phyloP scores from a whole-genome alignment of 805 yeast species.

The Candida sithepensis region DNA sequence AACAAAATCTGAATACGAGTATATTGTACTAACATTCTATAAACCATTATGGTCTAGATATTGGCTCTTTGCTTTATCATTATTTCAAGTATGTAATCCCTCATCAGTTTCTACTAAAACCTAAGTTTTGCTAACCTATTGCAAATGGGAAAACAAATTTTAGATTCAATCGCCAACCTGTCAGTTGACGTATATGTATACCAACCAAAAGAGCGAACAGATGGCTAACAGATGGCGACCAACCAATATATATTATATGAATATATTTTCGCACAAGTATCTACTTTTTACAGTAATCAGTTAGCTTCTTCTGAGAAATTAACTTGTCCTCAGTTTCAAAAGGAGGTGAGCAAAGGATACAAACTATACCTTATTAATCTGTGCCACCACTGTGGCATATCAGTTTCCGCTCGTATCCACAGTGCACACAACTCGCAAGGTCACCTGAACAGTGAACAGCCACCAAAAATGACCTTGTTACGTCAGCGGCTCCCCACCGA shows the following conservation, averaged over 20 bases:
- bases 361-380: not conserved
- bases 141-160: not conserved
- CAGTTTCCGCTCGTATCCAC: not conserved
- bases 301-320: too few relatives aligned
- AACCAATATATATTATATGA: too few relatives aligned
- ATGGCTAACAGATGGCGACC: too few relatives aligned
- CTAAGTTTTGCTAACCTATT: not conserved
- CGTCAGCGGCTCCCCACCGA: not conserved
- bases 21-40: not conserved
- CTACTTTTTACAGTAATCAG: too few relatives aligned
- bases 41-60: not conserved
- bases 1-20: not conserved
- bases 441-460: not conserved
- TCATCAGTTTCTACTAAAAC: too few relatives aligned
- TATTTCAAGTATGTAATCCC: not conserved
- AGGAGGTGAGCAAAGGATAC: too few relatives aligned
- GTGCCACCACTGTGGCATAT: not conserved
- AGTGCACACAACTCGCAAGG: not conserved
- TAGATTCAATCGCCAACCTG: not conserved
- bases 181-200: not conserved
- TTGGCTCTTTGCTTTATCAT: not conserved
- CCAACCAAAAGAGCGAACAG: too few relatives aligned
- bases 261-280: too few relatives aligned
- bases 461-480: not conserved
- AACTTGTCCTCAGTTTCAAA: too few relatives aligned